phyloP scores from a whole-genome alignment of 164 flowering plant genomes.

The Chloranthus sessilifolius region DNA sequence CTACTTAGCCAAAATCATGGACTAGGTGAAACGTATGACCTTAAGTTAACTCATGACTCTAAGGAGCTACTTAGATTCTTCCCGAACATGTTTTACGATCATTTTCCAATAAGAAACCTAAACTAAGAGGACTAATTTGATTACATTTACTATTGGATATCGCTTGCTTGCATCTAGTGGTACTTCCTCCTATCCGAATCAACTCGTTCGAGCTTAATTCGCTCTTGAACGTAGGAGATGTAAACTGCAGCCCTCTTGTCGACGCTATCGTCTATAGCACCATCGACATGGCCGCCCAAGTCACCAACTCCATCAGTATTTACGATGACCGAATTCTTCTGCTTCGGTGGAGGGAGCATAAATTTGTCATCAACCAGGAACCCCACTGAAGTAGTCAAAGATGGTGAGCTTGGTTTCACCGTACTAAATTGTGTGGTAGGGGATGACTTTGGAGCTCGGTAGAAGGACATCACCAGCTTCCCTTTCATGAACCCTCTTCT shows the following conservation, averaged over 20 bases:
- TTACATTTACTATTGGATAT: not conserved
- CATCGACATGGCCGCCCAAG: conserved; percentile 10
- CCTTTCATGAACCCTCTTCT: conserved; percentile 42
- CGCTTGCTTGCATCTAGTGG: conserved; percentile 8
- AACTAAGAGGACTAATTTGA: not conserved
- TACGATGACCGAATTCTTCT: conserved; percentile 19
- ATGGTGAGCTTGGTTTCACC: conserved; percentile 24
- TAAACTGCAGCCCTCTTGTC: conserved; percentile 47
- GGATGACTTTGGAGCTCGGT: conserved; percentile 24
- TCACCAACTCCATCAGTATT: conserved; percentile 16
- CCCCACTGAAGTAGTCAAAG: conserved; percentile 21
- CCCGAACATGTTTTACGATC: not conserved
- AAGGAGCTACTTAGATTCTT: not conserved
- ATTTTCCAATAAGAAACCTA: not conserved
- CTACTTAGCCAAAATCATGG: no score
- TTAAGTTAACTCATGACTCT: no score
- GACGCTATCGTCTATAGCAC: conserved; percentile 33
- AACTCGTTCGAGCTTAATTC: conserved; percentile 45
- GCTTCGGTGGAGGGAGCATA: conserved; percentile 19
- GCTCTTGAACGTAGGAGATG: conserved; percentile 56
- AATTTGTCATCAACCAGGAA: conserved; percentile 29
- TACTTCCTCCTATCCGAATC: conserved; percentile 21
- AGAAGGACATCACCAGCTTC: conserved; percentile 32
- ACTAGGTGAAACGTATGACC: no score
- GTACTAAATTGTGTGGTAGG: conserved; percentile 16